Evolutionary conservation across 352 stramenopile genomes (phyloP).

Genomic region (Phytopythium delawarense): DNA sequence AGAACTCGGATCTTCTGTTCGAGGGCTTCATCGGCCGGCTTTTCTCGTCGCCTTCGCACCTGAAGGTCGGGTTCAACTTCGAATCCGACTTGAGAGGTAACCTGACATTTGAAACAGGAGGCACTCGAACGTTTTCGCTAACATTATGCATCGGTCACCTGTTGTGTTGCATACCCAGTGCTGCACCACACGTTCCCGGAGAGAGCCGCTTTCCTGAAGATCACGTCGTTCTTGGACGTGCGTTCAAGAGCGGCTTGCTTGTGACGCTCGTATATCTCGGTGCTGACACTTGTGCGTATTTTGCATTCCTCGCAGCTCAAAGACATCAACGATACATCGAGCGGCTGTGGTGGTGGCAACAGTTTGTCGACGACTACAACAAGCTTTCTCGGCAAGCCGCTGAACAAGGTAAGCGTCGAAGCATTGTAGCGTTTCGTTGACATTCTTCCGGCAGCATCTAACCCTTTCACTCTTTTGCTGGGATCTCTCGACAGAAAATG

Average conservation of each 20-base stretch:
- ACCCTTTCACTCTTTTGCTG: neutral
- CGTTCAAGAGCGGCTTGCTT: constrained; percentile 6
- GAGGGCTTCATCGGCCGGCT: constrained; percentile 35
- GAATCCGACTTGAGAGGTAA: constrained; percentile 64
- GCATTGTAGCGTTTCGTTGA: neutral
- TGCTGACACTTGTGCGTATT: constrained; percentile 6
- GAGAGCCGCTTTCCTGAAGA: constrained; percentile 23
- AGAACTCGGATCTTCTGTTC: constrained; percentile 47
- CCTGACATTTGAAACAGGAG: no score
- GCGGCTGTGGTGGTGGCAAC: constrained; percentile 20
- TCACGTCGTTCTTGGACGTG: constrained; percentile 49
- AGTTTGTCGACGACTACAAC: constrained; percentile 38
- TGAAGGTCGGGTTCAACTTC: constrained; percentile 73
- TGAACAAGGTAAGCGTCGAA: constrained; percentile 47
- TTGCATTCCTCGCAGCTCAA: constrained; percentile 21
- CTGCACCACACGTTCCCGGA: constrained; percentile 67
- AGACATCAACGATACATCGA: constrained; percentile 15
- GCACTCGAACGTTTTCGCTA: neutral
- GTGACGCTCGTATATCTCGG: neutral
- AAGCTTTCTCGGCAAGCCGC: constrained; percentile 43
- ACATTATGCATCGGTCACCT: neutral
- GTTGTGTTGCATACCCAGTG: constrained; percentile 12
- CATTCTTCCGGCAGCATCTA: neutral
- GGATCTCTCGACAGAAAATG: constrained; percentile 17
- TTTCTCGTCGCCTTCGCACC: constrained; percentile 23